Evolutionary conservation across 495 filamentous ascomycete species (phyloP), one percentile per base, ranked within the genome.

Genomic region (Hypomontagnella submonticulosa): DNA sequence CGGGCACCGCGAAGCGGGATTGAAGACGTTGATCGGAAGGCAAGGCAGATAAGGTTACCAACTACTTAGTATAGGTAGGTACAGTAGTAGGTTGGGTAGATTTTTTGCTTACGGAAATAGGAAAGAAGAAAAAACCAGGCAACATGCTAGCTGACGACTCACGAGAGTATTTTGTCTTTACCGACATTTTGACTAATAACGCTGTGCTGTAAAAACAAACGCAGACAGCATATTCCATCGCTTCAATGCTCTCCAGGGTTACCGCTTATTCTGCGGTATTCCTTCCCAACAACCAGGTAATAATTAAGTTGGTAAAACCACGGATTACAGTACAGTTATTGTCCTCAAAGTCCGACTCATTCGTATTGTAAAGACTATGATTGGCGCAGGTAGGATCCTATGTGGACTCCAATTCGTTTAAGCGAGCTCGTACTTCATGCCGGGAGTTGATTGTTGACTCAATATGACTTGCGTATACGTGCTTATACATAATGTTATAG

Each of bases 171-270:
- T 27, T 19, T 56, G 12, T 44, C 42, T 48, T 68, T 53, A 68
- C 65, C 65, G 65, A 68, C 54, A 50, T 57, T 63, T 55, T 50
- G 59, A 59, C 52, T 53, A 53, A 52, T 57, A 18, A 41, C 36
- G 3, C 23, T 27, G 23, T 6, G 23, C 23, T 27, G 23, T 27
- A 27, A 27, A 27, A n/a, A n/a, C n/a, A n/a, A n/a, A 3, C 23
- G 6, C 23, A 27, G 6, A 2, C 6, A 27, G 23, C 6, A 27
- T 27, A 27, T 27, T 27, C 23, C 6, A 27, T 27, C 23, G 23
- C 11, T 41, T n/a, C n/a, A n/a, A n/a, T n/a, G n/a, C n/a, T n/a
- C n/a, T n/a, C n/a, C n/a, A n/a, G n/a, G n/a, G n/a, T n/a, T n/a
- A n/a, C n/a, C n/a, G n/a, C 36, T 32, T n/a, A 18, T 41, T 3